Base-by-base conservation (phyloP, 2,329 filamentous ascomycete species). In the Fusarium nygamai region DNA sequence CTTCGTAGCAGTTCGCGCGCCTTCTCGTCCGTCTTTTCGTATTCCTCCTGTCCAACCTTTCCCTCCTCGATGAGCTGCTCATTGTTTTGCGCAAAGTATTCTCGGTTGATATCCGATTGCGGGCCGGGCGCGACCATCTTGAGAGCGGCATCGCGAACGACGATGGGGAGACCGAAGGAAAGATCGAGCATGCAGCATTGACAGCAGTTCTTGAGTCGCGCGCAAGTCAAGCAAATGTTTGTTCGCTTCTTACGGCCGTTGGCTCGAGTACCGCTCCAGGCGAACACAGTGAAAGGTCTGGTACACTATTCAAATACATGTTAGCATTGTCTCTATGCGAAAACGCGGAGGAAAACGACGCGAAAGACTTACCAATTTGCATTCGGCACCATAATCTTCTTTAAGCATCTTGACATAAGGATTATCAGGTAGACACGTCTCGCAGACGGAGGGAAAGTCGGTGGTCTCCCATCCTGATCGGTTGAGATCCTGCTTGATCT, bases 381-480 rank as follows among this genome's bases (percentile, higher is more conserved):
- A 94, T 84, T 95, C 93, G 65, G 93, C 94, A 78, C 95, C 96
- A 79, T 97, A 92, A 83, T 99, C 96, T 81, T 98, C 95, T 84
- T 99, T 99, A 69, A 99, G 88, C 95, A 99, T 98, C 84, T 98
- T 96, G 48, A 99, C 96, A 80, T 97, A 99, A 5, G 96, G 96
- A 79, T 98, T 98, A 71, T 98, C 95, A 22, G 96, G 95, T 5
- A 99, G 89, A 82, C 96, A 99, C 80, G 92, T 95, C 84, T 99
- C 96, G 86, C 91, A 96, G 39, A 96, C 93, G 6, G 93, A 95
- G 14, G 94, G 94, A 79, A 96, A 95, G 83, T 96, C 94, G 56
- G 94, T 96, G 38, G 94, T 93, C 84, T 99, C 96, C 95, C 95
- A 98, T 68, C 96, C 96, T 24, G 95, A 96, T 61, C 96, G 91